Evolutionary conservation across 192 early-diverging fungal genomes (phyloP).

Genomic region (Spizellomyces sp.): DNA sequence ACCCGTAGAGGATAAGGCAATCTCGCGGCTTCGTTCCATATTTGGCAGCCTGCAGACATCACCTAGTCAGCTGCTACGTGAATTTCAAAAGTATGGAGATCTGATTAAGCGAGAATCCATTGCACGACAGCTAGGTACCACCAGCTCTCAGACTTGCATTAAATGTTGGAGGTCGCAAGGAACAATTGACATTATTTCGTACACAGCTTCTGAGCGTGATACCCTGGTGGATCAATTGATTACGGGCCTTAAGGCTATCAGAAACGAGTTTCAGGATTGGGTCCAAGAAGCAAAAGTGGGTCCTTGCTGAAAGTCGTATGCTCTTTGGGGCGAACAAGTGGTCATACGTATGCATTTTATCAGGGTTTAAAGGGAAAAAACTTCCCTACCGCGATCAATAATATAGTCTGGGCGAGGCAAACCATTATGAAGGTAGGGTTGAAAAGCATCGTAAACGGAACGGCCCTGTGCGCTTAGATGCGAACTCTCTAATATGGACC

Average conservation of each 20-base stretch:
- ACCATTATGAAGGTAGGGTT: constrained; percentile 34
- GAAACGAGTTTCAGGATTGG: constrained; percentile 36
- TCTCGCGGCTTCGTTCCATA: constrained; percentile 36
- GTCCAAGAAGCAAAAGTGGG: constrained; percentile 29
- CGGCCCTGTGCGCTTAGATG: not conserved
- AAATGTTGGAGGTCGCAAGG: too few relatives aligned
- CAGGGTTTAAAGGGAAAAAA: constrained; percentile 30
- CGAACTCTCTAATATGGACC: not conserved
- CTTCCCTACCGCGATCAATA: constrained; percentile 18
- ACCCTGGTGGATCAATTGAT: constrained; percentile 44
- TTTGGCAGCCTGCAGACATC: constrained; percentile 41
- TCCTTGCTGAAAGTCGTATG: too few relatives aligned
- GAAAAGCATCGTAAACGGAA: too few relatives aligned
- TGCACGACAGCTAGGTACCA: constrained; percentile 40
- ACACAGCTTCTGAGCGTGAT: constrained; percentile 46
- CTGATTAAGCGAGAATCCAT: constrained; percentile 41
- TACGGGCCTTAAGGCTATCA: constrained; percentile 28
- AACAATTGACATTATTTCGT: not conserved
- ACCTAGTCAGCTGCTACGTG: constrained; percentile 50
- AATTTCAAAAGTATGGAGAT: constrained; percentile 51
- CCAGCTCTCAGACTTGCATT: too few relatives aligned
- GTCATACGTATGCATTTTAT: too few relatives aligned
- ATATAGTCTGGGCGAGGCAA: constrained; percentile 51
- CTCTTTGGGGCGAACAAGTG: too few relatives aligned
- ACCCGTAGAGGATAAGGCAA: constrained; percentile 37